phyloP scores from a whole-genome alignment of 2,329 filamentous ascomycete species.

The Sporothrix mexicana region DNA sequence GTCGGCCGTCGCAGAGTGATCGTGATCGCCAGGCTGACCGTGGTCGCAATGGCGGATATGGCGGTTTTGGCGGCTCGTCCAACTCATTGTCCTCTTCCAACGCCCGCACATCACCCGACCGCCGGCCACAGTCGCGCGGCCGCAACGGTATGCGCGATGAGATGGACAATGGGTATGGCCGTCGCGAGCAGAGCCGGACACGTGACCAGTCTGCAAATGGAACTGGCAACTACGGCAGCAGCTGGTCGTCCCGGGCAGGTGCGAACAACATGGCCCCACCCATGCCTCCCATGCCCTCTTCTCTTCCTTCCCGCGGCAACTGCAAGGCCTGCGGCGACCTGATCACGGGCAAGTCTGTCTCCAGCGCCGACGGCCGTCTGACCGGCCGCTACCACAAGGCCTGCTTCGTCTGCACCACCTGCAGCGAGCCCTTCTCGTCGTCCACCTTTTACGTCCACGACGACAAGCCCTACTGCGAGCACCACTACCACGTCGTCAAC shows the following conservation, averaged over 20 bases:
- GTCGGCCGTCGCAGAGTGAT: background rate
- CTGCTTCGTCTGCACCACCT: constrained; percentile 91
- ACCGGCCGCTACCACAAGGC: constrained; percentile 94
- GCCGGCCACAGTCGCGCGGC: constrained; percentile 32
- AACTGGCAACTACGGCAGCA: constrained; percentile 23
- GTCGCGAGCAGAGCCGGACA: constrained; percentile 19
- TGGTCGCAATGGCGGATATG: background rate
- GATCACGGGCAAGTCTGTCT: constrained; percentile 91
- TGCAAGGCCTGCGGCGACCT: constrained; percentile 81
- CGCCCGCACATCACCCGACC: constrained; percentile 29
- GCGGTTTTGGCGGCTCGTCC: background rate
- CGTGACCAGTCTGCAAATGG: background rate
- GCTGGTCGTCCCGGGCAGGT: constrained; percentile 49
- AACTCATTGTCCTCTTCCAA: background rate
- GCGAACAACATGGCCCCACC: constrained; percentile 40
- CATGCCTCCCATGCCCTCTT: constrained; percentile 1
- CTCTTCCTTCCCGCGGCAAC: constrained; percentile 64
- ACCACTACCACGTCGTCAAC: constrained; percentile 91
- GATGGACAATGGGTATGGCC: background rate
- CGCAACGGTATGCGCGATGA: constrained; percentile 19
- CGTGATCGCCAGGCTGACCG: constrained; percentile 24
- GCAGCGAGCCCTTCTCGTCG: constrained; percentile 78
- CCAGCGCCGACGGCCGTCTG: constrained; percentile 87
- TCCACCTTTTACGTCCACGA: constrained; percentile 90
- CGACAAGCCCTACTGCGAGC: constrained; percentile 87